A percentile compares a stretch with the other conserved stretches of the same genome.
Evolutionary conservation across 2,329 filamentous ascomycete species (phyloP).

Genomic region (Samsoniella hepiali): DNA sequence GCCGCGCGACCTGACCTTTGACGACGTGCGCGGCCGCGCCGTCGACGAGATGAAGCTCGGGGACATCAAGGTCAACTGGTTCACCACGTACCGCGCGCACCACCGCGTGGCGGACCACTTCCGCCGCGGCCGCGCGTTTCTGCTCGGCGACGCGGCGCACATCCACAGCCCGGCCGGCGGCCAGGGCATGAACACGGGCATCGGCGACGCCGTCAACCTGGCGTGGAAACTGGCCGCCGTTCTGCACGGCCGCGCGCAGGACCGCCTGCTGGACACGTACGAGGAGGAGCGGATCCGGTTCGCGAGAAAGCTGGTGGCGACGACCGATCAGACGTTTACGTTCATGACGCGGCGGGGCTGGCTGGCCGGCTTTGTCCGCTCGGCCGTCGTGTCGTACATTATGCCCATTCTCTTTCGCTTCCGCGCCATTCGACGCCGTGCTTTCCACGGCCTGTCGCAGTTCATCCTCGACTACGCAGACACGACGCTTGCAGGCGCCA

Average conservation of each 20-base stretch:
- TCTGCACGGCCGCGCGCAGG: slow-evolving; percentile 20
- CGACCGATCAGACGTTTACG: slow-evolving; percentile 6
- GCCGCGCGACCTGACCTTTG: background rate
- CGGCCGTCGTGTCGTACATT: background rate
- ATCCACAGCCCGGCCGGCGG: slow-evolving; percentile 35
- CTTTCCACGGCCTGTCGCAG: slow-evolving; percentile 4
- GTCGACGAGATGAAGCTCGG: slow-evolving; percentile 11
- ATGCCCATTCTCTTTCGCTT: slow-evolving; percentile 8
- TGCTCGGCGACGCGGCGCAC: slow-evolving; percentile 37
- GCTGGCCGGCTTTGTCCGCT: background rate
- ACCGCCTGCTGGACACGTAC: slow-evolving; percentile 26
- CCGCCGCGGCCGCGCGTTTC: slow-evolving; percentile 32
- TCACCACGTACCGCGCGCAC: slow-evolving; percentile 14
- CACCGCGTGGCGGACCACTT: slow-evolving; percentile 14
- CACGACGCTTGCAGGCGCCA: background rate
- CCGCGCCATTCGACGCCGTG: background rate
- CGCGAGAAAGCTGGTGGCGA: slow-evolving; percentile 1
- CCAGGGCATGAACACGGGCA: slow-evolving; percentile 37
- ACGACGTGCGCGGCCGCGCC: slow-evolving; percentile 8
- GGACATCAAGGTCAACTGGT: slow-evolving; percentile 11
- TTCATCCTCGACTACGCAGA: slow-evolving; percentile 3
- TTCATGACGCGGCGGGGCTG: slow-evolving; percentile 1
- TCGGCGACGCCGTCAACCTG: slow-evolving; percentile 34
- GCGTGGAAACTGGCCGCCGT: slow-evolving; percentile 35
- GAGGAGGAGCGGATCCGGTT: slow-evolving; percentile 24